Conservation (phyloP, 2,329 filamentous ascomycete species). For the Cyclaneusma minus region DNA sequence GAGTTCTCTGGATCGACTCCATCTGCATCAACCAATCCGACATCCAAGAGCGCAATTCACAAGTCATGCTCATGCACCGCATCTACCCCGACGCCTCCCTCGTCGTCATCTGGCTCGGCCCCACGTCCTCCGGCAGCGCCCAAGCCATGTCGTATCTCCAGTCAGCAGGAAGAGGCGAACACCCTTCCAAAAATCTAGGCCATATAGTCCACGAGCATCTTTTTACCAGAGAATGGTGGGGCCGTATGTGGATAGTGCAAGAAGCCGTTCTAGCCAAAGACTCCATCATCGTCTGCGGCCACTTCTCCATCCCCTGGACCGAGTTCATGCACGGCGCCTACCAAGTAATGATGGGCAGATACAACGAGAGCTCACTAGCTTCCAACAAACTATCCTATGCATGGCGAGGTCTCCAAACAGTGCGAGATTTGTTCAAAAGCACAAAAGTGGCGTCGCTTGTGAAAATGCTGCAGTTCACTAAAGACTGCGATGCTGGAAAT, state of each 20-base stretch:
- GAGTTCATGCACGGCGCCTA: too few relatives aligned
- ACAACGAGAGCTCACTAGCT: too few relatives aligned
- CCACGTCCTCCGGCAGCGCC: slow-evolving; percentile 6
- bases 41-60: slow-evolving; percentile 6
- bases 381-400: too few relatives aligned
- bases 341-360: too few relatives aligned
- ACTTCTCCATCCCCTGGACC: too few relatives aligned
- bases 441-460: too few relatives aligned
- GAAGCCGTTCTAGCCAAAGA: slow-evolving; percentile 5
- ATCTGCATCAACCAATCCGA: slow-evolving; percentile 14
- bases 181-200: not conserved
- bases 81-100: slow-evolving; percentile 9
- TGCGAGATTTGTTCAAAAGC: too few relatives aligned
- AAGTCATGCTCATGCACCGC: slow-evolving; percentile 11
- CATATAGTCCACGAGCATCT: not conserved
- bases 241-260: slow-evolving; percentile 3
- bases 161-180: not conserved
- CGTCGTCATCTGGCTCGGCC: slow-evolving; percentile 13
- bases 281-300: slow-evolving; percentile 2
- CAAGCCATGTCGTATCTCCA: slow-evolving; percentile 7
- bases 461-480: too few relatives aligned
- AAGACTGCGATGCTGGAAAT: too few relatives aligned
- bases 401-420: too few relatives aligned
- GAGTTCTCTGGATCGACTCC: slow-evolving; percentile 13
- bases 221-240: slow-evolving; percentile 3